Percentiles rank a stretch among this genome's conserved stretches.
These are phyloP conservation scores for Botrytis porri DNA, from an alignment of 2,329 filamentous ascomycete genomes.

Conservation along the genomic window DNA sequence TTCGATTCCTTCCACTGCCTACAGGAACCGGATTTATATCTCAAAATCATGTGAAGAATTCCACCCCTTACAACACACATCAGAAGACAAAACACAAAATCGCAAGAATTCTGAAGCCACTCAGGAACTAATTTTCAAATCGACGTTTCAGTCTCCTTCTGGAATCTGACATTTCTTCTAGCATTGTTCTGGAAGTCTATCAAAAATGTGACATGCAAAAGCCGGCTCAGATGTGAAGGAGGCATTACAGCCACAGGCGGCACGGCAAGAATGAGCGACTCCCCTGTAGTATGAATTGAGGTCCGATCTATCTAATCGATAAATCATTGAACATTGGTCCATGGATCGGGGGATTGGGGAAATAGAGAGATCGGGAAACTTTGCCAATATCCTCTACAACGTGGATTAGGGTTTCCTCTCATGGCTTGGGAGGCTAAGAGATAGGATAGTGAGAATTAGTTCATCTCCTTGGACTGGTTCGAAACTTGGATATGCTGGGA, in stretches of 20 bases:
- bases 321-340: neutral
- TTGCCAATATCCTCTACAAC: neutral
- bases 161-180: neutral
- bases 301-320: neutral
- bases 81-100: neutral
- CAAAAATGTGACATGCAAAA: neutral
- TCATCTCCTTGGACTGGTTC: accelerated
- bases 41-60: neutral
- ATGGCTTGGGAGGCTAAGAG: neutral
- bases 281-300: neutral
- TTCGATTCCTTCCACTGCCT: neutral
- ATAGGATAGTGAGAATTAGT: accelerated
- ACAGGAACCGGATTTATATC: neutral
- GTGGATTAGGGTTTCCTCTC: neutral
- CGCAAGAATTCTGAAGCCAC: neutral
- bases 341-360: neutral
- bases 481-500: neutral
- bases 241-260: neutral
- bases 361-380: neutral
- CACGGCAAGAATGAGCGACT: neutral
- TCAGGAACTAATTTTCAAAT: neutral
- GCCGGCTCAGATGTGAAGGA: neutral
- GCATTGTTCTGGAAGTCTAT: neutral
- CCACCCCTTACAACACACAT: neutral
- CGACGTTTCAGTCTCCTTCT: neutral